Base-by-base conservation (phyloP, 2,329 filamentous ascomycete genomes). In the Trichoderma arundinaceum region DNA sequence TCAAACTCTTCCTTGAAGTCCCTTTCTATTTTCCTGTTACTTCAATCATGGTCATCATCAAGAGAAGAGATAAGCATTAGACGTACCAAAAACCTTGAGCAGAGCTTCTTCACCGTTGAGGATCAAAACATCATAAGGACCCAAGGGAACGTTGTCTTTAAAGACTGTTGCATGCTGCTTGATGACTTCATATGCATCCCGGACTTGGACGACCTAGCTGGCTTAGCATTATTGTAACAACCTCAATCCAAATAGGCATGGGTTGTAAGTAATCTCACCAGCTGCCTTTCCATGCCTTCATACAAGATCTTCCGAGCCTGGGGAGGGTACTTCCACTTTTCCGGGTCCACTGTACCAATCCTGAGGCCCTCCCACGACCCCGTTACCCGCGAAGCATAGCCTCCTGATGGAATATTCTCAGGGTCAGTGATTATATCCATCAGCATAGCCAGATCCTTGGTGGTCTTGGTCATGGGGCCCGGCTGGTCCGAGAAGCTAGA, bases 271-370 rank as follows among this genome's bases (percentile, higher is more conserved):
- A 35, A 48, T 44, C 59, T 54, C 38, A 63, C 59, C 19, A 63
- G 6, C n/a, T 63, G 59, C 17, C n/a, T 22, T n/a, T 63, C 49
- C 59, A 63, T 63, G 32, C 39, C 22, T 43, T 35, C 48, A 28
- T 63, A 38, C 6, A 63, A 39, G 28, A 63, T 15, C 48, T 54
- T 63, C 5, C 59, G 59, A 53, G 19, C n/a, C 7, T 33, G 22
- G 2, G 59, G 38, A 46, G 62, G n/a, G 15, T 63, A 66, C 13
- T 15, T 46, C 68, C 68, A 69, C 28, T 44, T 17, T 43, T 61
- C 57, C 8, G 67, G 67, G 12, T 69, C 68, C 8, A 69, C 35
- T 7, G 56, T 64, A 7, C 62, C 68, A 15, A 69, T 51, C 6
- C 13, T 22, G 15, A 69, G 51, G 19, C 64, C 67, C 1, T 60